phyloP scores from a whole-genome alignment of 192 early-diverging fungal species.

The Neocallimastix lanati region DNA sequence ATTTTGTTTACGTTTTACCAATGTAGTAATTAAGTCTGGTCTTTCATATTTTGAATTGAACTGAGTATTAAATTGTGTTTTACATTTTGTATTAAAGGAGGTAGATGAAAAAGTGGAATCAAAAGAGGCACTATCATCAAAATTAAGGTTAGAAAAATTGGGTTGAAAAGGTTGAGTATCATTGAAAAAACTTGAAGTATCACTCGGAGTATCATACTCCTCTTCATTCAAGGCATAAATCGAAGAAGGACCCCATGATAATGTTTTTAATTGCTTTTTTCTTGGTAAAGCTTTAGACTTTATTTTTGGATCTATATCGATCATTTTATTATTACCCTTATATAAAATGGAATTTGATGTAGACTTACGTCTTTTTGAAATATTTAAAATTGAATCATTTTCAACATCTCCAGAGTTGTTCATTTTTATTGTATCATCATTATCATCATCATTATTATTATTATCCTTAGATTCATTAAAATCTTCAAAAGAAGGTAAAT shows the following conservation, averaged over 20 bases:
- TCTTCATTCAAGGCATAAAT: not conserved
- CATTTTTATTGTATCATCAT: not conserved
- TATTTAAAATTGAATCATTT: not conserved
- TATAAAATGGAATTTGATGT: not conserved
- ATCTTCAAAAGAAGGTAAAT: not conserved
- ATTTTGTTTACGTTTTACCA: not conserved
- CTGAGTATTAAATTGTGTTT: not conserved
- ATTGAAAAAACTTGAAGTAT: not conserved
- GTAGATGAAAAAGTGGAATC: not conserved
- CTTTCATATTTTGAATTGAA: not conserved
- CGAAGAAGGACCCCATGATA: not conserved
- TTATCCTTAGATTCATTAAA: not conserved
- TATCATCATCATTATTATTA: too few species aligned
- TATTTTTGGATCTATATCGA: not conserved
- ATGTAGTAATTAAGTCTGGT: not conserved
- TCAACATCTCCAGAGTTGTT: not conserved
- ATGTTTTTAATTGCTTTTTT: not conserved
- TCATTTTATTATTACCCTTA: not conserved
- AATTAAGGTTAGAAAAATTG: not conserved
- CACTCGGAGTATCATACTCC: not conserved
- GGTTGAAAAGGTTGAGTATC: not conserved
- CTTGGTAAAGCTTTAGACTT: not conserved
- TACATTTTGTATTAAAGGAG: not conserved
- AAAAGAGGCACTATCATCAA: not conserved
- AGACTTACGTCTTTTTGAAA: not conserved